Evolutionary conservation across 2,329 filamentous ascomycete genomes (phyloP).

Genomic region (Claviceps fusiformis): DNA sequence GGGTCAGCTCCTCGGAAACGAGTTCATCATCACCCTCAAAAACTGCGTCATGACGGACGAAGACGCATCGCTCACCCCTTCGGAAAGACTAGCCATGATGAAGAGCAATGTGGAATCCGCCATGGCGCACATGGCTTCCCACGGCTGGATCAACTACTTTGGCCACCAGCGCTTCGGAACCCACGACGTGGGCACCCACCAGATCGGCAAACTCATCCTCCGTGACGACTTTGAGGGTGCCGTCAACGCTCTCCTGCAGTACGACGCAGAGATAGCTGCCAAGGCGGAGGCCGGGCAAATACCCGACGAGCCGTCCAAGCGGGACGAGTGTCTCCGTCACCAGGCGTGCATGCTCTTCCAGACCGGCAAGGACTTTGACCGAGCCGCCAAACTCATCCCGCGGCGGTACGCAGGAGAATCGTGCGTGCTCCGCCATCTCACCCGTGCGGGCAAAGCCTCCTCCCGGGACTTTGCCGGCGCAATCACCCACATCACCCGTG

Average conservation of each 20-base stretch:
- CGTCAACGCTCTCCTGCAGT: slow-evolving; percentile 62
- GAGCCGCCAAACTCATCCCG: slow-evolving; percentile 57
- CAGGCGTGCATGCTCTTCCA: slow-evolving; percentile 65
- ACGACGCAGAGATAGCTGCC: slow-evolving; percentile 47
- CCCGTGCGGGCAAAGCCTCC: slow-evolving; percentile 29
- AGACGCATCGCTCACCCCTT: slow-evolving; percentile 11
- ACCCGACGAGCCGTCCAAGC: slow-evolving; percentile 37
- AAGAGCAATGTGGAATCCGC: slow-evolving; percentile 36
- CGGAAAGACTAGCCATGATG: slow-evolving; percentile 18
- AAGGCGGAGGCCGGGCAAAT: slow-evolving; percentile 24
- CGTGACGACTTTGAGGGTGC: slow-evolving; percentile 70
- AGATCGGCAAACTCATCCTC: slow-evolving; percentile 72
- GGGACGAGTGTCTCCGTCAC: slow-evolving; percentile 69
- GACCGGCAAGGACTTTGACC: slow-evolving; percentile 40
- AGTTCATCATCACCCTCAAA: slow-evolving; percentile 84
- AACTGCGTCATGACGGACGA: slow-evolving; percentile 54
- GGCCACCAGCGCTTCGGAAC: slow-evolving; percentile 95
- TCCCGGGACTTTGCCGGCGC: slow-evolving; percentile 67
- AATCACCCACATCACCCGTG: slow-evolving; percentile 64
- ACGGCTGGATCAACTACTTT: slow-evolving; percentile 95
- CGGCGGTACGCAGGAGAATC: slow-evolving; percentile 70
- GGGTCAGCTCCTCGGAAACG: slow-evolving; percentile 76
- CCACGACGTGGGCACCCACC: slow-evolving; percentile 72
- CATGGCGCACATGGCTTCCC: slow-evolving; percentile 51
- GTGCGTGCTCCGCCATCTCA: slow-evolving; percentile 65